Conservation (phyloP, 129 eudicot species). For the Flaveria bidentis region DNA sequence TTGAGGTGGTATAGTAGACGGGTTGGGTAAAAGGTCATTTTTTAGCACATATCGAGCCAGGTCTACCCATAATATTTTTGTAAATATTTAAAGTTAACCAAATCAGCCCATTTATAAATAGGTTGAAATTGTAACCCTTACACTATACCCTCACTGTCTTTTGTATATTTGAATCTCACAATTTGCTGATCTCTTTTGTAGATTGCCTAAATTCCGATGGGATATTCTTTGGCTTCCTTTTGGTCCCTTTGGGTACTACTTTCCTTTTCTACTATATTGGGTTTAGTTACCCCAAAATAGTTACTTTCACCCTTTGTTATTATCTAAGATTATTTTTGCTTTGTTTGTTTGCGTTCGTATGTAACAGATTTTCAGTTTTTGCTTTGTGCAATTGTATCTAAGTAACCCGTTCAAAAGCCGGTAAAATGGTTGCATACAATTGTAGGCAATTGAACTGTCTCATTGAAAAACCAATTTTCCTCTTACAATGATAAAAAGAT, state of each 20-base stretch:
- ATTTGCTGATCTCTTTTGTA: constrained; percentile 31
- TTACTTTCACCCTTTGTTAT: neutral
- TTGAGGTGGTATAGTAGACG: neutral
- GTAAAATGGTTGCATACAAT: neutral
- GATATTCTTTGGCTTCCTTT: constrained; percentile 88
- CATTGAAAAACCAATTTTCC: neutral
- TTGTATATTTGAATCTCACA: constrained; percentile 11
- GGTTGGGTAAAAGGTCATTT: neutral
- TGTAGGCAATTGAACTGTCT: neutral
- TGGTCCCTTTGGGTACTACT: constrained; percentile 67
- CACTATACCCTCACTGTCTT: neutral
- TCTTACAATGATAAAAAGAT: neutral
- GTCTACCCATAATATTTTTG: neutral
- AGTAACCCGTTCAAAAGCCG: neutral
- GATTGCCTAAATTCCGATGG: constrained; percentile 87
- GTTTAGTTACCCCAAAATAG: neutral
- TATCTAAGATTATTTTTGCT: neutral
- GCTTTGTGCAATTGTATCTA: neutral
- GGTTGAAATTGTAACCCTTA: neutral
- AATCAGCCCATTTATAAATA: neutral
- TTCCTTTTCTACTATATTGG: neutral
- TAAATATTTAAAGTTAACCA: neutral
- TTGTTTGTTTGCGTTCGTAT: neutral
- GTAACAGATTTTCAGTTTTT: neutral
- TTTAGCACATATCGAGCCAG: neutral